Base-by-base conservation (phyloP, 352 stramenopile species). In the Detonula confervacea region DNA sequence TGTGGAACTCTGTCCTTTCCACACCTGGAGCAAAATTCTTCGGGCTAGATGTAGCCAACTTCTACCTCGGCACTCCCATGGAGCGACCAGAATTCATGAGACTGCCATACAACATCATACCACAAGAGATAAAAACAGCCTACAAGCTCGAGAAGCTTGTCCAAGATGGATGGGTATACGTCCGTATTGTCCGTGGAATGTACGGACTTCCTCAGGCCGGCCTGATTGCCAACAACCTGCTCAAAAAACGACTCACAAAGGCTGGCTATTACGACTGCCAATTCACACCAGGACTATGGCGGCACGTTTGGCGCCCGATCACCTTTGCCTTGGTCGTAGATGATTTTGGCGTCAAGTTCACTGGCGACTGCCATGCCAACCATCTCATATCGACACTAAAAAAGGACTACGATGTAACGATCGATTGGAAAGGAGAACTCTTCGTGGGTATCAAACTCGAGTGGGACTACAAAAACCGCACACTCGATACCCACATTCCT, bases 291-390 rank as follows among this genome's bases (percentile, higher is more conserved):
- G 80, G 75, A 22, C 49, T 84, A 0, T 87, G 42, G 44, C 64
- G 25, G 16, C 71, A 86, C 29, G 52, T 22, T 2, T 63, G 20
- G 6, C 30, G 59, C 14, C 18, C 29, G 1, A 57, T 80, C 4
- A 46, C 30, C 0, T 86, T 84, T 30, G 62, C 49, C 0, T 52
- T 87, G 0, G 67, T 81, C 0, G 73, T 87, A 16, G 80, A 87
- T 44, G 70, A 87, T 52, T 49, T 49, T n/a, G 39, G 39, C 39
- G 39, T 49, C 39, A 49, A 14, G n/a, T 49, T 20, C 8, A 12
- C n/a, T 49, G 9, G 9, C 39, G 39, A 49, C 9, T 2, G 11
- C 6, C 39, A 49, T 49, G 39, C 39, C 5, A 18, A 49, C 11
- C 76, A 79, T 29, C 47, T 83, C 0, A 62, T 76, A 9, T 24